Conservation (phyloP, 179 eudicot species). For the Beta macrorhiza region DNA sequence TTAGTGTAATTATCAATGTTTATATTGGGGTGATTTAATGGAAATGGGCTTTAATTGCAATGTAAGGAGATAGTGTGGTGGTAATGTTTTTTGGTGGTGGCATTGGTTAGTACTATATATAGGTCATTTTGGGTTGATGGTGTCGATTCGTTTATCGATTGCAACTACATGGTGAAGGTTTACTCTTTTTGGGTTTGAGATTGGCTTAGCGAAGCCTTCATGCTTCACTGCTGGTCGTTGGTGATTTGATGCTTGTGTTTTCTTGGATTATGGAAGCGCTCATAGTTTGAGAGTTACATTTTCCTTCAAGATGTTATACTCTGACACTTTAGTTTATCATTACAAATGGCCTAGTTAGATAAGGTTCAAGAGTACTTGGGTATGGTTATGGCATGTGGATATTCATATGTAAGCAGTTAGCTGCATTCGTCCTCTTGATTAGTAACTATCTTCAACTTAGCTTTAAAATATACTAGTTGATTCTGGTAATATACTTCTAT, state of each 20-base stretch:
- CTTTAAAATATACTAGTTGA: not conserved
- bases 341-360: not conserved
- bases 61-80: not conserved
- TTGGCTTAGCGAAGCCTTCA: not conserved
- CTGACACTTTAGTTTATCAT: not conserved
- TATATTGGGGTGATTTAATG: not conserved
- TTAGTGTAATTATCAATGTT: not conserved
- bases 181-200: not conserved
- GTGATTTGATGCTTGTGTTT: conserved; percentile 12
- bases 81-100: not conserved
- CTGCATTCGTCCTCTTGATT: not conserved
- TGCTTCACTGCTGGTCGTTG: not conserved
- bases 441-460: not conserved
- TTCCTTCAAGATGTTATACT: not conserved
- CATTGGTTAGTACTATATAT: not conserved
- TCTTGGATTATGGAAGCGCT: not conserved
- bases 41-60: not conserved
- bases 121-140: not conserved
- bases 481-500: not conserved
- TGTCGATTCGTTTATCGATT: not conserved
- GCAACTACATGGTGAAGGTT: not conserved
- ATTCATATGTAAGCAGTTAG: not conserved
- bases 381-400: too few relatives aligned
- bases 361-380: not conserved
- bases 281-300: not conserved